Evolutionary conservation across 2,329 filamentous ascomycete species (phyloP).

Genomic region (Fusarium keratoplasticum): DNA sequence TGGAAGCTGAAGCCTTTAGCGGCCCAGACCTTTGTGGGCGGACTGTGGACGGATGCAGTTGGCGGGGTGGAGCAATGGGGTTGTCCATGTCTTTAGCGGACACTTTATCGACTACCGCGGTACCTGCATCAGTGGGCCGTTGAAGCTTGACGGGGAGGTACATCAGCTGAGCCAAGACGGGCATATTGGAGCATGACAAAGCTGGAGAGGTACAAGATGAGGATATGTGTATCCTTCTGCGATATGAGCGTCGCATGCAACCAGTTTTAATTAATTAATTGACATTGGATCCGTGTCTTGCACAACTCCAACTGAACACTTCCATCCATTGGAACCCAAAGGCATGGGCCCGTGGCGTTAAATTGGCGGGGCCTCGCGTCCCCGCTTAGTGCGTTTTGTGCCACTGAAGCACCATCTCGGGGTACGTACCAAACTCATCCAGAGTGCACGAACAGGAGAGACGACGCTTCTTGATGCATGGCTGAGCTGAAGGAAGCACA

Average conservation of each 20-base stretch:
- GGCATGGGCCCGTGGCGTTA: conserved; percentile 29
- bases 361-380: conserved; percentile 34
- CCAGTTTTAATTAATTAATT: neutral
- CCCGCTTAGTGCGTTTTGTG: conserved; percentile 32
- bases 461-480: neutral
- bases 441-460: neutral
- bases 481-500: neutral
- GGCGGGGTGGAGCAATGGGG: conserved; percentile 14
- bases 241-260: neutral
- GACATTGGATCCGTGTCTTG: neutral
- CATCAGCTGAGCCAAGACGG: neutral
- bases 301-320: neutral
- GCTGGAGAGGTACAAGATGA: neutral
- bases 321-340: conserved; percentile 12
- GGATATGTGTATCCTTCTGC: neutral
- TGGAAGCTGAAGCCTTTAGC: conserved; percentile 10
- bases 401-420: conserved; percentile 3
- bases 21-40: neutral
- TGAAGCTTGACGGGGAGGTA: neutral
- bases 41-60: conserved; percentile 4
- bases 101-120: conserved; percentile 22
- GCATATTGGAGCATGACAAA: neutral
- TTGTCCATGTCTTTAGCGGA: conserved; percentile 18
- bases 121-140: conserved; percentile 39
- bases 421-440: neutral